These are phyloP conservation scores for Pythium myriotylum DNA, from an alignment of 352 stramenopile species.

Conservation along the genomic window DNA sequence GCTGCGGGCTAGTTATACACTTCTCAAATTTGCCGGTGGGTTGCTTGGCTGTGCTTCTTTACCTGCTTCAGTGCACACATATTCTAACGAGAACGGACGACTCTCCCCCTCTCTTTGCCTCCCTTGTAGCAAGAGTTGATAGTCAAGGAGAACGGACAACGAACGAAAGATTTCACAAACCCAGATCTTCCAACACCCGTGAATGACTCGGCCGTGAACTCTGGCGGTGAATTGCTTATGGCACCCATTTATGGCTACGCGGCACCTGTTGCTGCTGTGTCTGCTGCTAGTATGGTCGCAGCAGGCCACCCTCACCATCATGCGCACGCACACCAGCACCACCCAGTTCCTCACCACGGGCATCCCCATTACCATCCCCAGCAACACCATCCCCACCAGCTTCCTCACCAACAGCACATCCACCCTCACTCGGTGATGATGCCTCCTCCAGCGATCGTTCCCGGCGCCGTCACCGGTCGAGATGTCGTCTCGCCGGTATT, in stretches of 20 bases:
- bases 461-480: constrained; percentile 16
- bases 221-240: constrained; percentile 25
- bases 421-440: constrained; percentile 5
- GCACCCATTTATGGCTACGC: constrained; percentile 26
- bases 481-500: constrained; percentile 51
- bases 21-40: constrained; percentile 60
- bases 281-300: constrained; percentile 21
- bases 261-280: constrained; percentile 13
- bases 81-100: not conserved
- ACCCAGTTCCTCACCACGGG: not conserved
- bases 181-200: constrained; percentile 29
- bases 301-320: constrained; percentile 10
- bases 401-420: constrained; percentile 5
- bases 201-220: constrained; percentile 35
- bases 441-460: constrained; percentile 17
- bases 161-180: constrained; percentile 60
- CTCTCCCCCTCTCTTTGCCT: too few species aligned
- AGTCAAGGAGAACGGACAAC: constrained; percentile 61
- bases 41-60: not conserved
- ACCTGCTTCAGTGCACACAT: too few species aligned
- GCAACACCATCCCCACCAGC: constrained; percentile 4
- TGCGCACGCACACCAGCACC: constrained; percentile 6
- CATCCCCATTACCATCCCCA: constrained; percentile 17
- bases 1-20: constrained; percentile 60
- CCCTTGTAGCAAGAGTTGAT: constrained; percentile 50